A percentile compares a stretch with the other conserved stretches of the same genome.
Conservation (phyloP, 2,329 filamentous ascomycete genomes). For the Nakataea oryzae region DNA sequence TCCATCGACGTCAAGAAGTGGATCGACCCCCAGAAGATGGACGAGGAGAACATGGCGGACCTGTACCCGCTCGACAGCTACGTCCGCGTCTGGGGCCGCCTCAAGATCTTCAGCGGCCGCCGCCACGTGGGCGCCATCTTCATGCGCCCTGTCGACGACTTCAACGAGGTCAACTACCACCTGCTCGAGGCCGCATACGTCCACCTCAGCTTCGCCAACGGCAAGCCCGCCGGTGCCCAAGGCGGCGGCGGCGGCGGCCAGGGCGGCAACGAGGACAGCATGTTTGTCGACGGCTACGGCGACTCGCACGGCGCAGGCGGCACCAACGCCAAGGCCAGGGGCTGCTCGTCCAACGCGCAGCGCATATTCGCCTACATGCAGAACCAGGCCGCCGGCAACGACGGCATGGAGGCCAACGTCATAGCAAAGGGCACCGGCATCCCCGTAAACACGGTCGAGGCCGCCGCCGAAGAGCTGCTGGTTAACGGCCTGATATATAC, state of each 20-base stretch:
- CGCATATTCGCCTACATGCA: conserved; percentile 64
- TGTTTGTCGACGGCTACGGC: conserved; percentile 43
- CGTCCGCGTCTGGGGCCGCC: conserved; percentile 73
- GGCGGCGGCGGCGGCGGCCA: conserved; percentile 22
- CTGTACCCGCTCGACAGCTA: conserved; percentile 63
- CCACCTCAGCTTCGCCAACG: conserved; percentile 73
- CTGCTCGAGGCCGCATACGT: conserved; percentile 82
- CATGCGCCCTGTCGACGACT: conserved; percentile 69
- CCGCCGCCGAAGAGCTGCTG: conserved; percentile 73
- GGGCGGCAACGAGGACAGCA: conserved; percentile 30
- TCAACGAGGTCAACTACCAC: conserved; percentile 91
- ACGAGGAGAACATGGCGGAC: conserved; percentile 27
- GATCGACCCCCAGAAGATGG: conserved; percentile 55
- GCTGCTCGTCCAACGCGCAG: conserved; percentile 47
- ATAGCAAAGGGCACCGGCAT: conserved; percentile 59
- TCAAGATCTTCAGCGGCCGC: conserved; percentile 79
- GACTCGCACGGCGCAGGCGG: conserved; percentile 25
- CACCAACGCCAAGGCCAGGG: conserved; percentile 25
- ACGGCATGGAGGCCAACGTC: conserved; percentile 72
- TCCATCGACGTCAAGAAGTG: conserved; percentile 85
- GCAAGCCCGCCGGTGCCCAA: conserved; percentile 36
- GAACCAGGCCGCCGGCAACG: conserved; percentile 59
- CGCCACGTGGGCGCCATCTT: conserved; percentile 70
- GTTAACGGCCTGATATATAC: conserved; percentile 70
- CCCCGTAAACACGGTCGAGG: conserved; percentile 58